Percentiles rank a stretch among this genome's conserved stretches.
Conservation (phyloP, 176 grass and related monocot species). For the Triticum timopheevii region DNA sequence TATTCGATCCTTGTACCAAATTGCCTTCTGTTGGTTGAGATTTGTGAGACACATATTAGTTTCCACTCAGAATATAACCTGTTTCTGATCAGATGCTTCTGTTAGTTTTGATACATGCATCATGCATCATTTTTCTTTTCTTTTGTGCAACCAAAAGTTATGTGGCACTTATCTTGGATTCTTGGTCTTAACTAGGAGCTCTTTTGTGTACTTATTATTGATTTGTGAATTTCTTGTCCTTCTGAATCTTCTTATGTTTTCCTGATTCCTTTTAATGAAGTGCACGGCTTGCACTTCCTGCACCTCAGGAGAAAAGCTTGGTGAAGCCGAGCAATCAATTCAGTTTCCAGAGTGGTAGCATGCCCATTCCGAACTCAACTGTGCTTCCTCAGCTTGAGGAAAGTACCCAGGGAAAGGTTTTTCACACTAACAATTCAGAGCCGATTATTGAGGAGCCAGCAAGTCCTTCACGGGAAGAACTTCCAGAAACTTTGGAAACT, state of each 20-base stretch:
- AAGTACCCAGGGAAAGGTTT: constrained; percentile 14
- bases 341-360: constrained; percentile 36
- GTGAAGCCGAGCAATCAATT: constrained; percentile 34
- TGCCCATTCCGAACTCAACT: constrained; percentile 14
- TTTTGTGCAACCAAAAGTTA: not conserved
- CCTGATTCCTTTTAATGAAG: constrained; percentile 40
- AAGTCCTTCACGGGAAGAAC: constrained; percentile 61
- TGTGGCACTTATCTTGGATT: not conserved
- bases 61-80: constrained; percentile 14
- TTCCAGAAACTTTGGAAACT: constrained; percentile 34
- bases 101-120: not conserved
- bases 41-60: not conserved
- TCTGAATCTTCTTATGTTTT: constrained; percentile 2
- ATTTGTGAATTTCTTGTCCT: constrained; percentile 30
- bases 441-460: constrained; percentile 91
- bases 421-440: constrained; percentile 42
- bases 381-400: constrained; percentile 35
- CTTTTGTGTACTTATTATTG: constrained; percentile 4
- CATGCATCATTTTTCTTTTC: not conserved
- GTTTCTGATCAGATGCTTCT: not conserved
- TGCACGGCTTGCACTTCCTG: constrained; percentile 80
- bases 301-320: constrained; percentile 55
- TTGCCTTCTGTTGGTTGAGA: not conserved
- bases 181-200: constrained; percentile 7
- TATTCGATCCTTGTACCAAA: constrained; percentile 11